These are phyloP conservation scores for Pezicula radicicola DNA, from an alignment of 2,329 filamentous ascomycete genomes.

Conservation along the genomic window DNA sequence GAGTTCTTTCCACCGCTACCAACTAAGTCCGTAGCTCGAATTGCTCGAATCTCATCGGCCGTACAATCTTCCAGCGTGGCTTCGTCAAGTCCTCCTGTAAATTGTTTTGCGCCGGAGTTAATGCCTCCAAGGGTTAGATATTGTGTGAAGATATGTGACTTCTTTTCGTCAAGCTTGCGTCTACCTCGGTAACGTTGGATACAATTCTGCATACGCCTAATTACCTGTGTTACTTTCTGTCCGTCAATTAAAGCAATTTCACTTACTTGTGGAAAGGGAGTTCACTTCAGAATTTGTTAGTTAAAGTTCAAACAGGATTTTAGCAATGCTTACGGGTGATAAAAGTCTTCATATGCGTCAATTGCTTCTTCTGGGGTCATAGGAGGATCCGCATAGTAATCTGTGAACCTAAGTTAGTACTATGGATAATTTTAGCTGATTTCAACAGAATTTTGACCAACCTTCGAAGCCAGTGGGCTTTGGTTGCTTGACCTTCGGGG, in stretches of 20 bases:
- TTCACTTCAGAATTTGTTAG: conserved; percentile 31
- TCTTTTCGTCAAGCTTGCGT: conserved; percentile 67
- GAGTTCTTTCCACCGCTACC: conserved; percentile 33
- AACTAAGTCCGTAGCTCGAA: conserved; percentile 61
- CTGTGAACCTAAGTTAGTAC: conserved; percentile 29
- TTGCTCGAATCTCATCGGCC: conserved; percentile 60
- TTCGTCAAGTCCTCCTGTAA: conserved; percentile 55
- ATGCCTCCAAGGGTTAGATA: conserved; percentile 85
- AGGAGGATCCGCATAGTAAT: conserved; percentile 77
- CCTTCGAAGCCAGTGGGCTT: conserved; percentile 68
- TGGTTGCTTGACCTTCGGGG: conserved; percentile 25
- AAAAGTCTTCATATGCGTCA: conserved; percentile 62
- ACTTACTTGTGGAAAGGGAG: conserved; percentile 56
- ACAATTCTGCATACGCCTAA: conserved; percentile 74
- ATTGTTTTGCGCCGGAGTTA: conserved; percentile 55
- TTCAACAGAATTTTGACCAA: conserved; percentile 21
- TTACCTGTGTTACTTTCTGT: conserved; percentile 8
- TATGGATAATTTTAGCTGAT: no score
- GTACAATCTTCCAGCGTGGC: conserved; percentile 61
- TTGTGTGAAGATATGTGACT: conserved; percentile 66
- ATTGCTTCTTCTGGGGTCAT: conserved; percentile 53
- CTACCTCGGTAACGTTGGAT: conserved; percentile 78
- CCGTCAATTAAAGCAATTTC: not conserved
- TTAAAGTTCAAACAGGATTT: conserved; percentile 15
- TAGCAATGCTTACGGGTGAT: conserved; percentile 53